Evolutionary conservation across 2,329 filamentous ascomycete species (phyloP).

Genomic region (Eurotiales sp.): DNA sequence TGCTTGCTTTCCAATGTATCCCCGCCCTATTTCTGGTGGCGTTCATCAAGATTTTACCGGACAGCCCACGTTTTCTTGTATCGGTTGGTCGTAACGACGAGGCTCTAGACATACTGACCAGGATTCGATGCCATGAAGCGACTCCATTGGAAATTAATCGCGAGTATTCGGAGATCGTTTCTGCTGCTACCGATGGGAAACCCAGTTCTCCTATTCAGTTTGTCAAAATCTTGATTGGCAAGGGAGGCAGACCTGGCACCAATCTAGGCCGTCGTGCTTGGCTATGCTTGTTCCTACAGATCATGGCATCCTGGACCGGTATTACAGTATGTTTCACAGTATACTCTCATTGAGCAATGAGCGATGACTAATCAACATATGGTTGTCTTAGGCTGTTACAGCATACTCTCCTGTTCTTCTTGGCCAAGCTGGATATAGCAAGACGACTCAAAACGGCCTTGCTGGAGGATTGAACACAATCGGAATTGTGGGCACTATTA

Average conservation of each 20-base stretch:
- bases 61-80: conserved; percentile 31
- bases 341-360: too few relatives aligned
- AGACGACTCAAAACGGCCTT: conserved; percentile 41
- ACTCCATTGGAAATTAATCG: conserved; percentile 27
- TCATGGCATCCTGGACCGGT: conserved; percentile 45
- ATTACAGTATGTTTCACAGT: conserved; percentile 37
- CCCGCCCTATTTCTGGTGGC: conserved; percentile 25
- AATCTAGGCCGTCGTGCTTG: conserved; percentile 40
- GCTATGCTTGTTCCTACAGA: conserved; percentile 45
- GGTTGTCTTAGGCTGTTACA: too few relatives aligned
- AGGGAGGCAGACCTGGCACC: conserved; percentile 25
- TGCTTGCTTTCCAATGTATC: conserved; percentile 33
- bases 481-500: conserved; percentile 50
- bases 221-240: conserved; percentile 34
- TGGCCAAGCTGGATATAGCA: conserved; percentile 35
- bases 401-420: conserved; percentile 30
- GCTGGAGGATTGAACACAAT: conserved; percentile 52
- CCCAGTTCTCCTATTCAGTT: conserved; percentile 38
- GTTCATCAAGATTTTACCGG: conserved; percentile 31
- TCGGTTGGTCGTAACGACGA: conserved; percentile 42
- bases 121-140: conserved; percentile 20
- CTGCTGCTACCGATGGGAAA: conserved; percentile 26
- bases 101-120: conserved; percentile 47
- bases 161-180: conserved; percentile 35
- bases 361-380: too few relatives aligned